phyloP scores from a whole-genome alignment of 345 rosid genomes.

The Mangifera indica region DNA sequence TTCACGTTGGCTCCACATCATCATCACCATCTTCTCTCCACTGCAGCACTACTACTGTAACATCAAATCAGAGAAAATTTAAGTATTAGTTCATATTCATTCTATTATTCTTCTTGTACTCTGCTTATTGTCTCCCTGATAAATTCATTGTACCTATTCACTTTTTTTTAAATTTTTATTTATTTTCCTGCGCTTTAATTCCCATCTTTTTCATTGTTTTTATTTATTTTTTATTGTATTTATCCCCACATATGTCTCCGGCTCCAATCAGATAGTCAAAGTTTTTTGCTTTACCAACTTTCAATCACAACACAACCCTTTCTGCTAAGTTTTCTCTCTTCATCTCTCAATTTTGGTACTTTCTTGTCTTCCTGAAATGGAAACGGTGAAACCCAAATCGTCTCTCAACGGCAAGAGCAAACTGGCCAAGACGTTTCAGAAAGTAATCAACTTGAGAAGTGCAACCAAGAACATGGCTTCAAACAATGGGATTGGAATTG shows the following conservation, averaged over 20 bases:
- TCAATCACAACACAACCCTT: constrained; percentile 6
- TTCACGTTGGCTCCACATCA: background rate
- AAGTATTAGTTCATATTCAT: background rate
- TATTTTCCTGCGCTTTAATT: constrained; percentile 39
- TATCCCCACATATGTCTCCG: constrained; percentile 22
- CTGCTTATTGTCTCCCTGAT: background rate
- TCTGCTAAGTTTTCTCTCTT: background rate
- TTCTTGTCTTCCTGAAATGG: constrained; percentile 32
- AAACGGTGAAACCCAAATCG: constrained; percentile 55
- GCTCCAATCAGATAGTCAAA: constrained; percentile 41
- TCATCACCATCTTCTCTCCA: background rate
- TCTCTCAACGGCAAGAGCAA: constrained; percentile 43
- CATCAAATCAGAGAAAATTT: background rate
- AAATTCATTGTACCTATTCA: background rate
- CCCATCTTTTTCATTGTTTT: background rate
- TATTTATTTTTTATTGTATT: background rate
- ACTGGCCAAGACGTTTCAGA: constrained; percentile 67
- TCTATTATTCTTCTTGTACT: no score
- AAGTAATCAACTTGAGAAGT: constrained; percentile 53
- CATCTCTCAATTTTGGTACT: background rate
- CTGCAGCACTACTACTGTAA: background rate
- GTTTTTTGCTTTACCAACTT: constrained; percentile 36
- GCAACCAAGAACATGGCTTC: constrained; percentile 47
- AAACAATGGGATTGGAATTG: constrained; percentile 73
- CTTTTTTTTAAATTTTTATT: background rate